Percentiles rank a stretch among this genome's conserved stretches.
These are phyloP conservation scores for Penicillium soppii DNA, from an alignment of 495 filamentous ascomycete species.

Conservation along the genomic window DNA sequence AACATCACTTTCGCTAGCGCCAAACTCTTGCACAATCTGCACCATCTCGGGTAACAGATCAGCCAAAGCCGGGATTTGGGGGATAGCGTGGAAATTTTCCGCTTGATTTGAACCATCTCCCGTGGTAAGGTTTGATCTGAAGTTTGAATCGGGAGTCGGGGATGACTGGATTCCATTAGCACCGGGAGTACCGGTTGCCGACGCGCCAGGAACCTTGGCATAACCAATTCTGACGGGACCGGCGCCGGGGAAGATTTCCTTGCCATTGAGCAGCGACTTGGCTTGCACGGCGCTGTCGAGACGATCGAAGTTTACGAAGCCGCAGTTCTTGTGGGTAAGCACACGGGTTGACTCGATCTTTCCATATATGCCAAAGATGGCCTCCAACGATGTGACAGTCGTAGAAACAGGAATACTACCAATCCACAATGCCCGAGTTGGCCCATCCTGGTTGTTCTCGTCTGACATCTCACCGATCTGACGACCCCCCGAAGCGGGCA, in stretches of 20 bases:
- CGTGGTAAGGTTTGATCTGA: conserved; percentile 27
- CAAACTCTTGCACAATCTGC: conserved; percentile 85
- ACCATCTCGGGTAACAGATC: conserved; percentile 81
- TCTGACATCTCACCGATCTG: conserved; percentile 48
- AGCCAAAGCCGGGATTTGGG: conserved; percentile 66
- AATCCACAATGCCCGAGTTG: conserved; percentile 93
- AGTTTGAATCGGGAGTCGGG: conserved; percentile 82
- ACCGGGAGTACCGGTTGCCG: conserved; percentile 74
- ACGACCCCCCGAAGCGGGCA: conserved; percentile 52
- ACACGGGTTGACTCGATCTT: conserved; percentile 90
- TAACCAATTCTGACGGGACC: conserved; percentile 95
- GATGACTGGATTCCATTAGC: conserved; percentile 83
- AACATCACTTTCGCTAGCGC: conserved; percentile 77
- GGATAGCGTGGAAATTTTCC: conserved; percentile 47
- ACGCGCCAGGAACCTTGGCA: conserved; percentile 89
- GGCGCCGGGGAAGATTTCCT: conserved; percentile 96
- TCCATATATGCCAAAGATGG: conserved; percentile 89
- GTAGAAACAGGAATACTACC: conserved; percentile 98
- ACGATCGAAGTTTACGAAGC: conserved; percentile 95
- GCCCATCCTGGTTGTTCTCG: conserved; percentile 80
- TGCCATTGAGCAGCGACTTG: conserved; percentile 83
- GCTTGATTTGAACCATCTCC: conserved; percentile 37
- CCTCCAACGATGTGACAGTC: conserved; percentile 85
- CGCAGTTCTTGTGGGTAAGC: conserved; percentile 97
- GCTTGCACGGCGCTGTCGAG: conserved; percentile 87